phyloP scores from a whole-genome alignment of 2,329 filamentous ascomycete genomes.

The Claviceps monticola region DNA sequence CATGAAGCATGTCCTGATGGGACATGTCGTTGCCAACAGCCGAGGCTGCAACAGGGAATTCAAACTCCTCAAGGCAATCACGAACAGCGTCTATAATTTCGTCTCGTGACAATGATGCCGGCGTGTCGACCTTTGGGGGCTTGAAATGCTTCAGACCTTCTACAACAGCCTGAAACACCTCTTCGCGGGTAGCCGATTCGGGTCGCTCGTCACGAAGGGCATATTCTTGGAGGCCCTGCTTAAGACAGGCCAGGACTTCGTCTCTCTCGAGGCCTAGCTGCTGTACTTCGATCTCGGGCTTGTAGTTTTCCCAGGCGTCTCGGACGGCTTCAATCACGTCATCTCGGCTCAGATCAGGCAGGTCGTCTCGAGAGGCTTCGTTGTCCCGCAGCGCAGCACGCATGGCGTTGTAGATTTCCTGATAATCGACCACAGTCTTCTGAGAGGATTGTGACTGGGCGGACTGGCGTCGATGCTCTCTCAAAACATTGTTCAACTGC shows the following conservation, averaged over 20 bases:
- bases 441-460: slow-evolving; percentile 48
- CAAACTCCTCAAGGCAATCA: slow-evolving; percentile 76
- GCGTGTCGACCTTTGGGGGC: slow-evolving; percentile 57
- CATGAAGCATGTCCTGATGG: slow-evolving; percentile 48
- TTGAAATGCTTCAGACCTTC: slow-evolving; percentile 72
- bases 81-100: slow-evolving; percentile 74
- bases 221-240: slow-evolving; percentile 73
- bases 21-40: slow-evolving; percentile 39
- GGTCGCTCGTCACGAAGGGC: slow-evolving; percentile 37
- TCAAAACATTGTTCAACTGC: slow-evolving; percentile 68
- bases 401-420: slow-evolving; percentile 76
- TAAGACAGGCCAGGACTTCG: slow-evolving; percentile 74
- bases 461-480: slow-evolving; percentile 59
- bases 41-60: slow-evolving; percentile 52
- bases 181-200: slow-evolving; percentile 58
- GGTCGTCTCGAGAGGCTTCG: slow-evolving; percentile 26
- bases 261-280: slow-evolving; percentile 83
- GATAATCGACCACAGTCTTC: slow-evolving; percentile 53
- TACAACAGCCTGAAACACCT: slow-evolving; percentile 75
- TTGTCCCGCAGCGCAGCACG: slow-evolving; percentile 58
- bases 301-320: slow-evolving; percentile 88
- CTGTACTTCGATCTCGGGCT: slow-evolving; percentile 82
- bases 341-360: slow-evolving; percentile 50
- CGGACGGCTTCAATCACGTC: slow-evolving; percentile 77
- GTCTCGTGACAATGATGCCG: slow-evolving; percentile 58